These are phyloP conservation scores for Penicillium silybi DNA, from an alignment of 495 filamentous ascomycete genomes.

Conservation along the genomic window DNA sequence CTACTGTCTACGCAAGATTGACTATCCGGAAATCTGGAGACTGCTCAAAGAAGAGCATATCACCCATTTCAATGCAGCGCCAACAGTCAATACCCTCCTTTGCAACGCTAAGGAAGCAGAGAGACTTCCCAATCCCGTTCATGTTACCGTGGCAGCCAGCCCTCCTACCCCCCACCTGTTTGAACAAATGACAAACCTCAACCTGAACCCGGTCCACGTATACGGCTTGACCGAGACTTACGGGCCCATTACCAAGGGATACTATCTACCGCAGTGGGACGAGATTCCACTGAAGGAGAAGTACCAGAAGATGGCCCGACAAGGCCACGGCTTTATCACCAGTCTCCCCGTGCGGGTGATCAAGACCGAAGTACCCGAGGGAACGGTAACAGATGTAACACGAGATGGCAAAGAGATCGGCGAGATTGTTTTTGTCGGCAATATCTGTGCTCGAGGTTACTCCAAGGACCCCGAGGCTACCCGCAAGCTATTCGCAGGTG, in stretches of 20 bases:
- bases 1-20: slow-evolving; percentile 91
- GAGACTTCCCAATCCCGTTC: slow-evolving; percentile 63
- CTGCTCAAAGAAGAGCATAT: slow-evolving; percentile 78
- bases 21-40: slow-evolving; percentile 89
- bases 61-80: slow-evolving; percentile 94
- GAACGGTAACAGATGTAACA: slow-evolving; percentile 68
- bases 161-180: slow-evolving; percentile 88
- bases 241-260: slow-evolving; percentile 92
- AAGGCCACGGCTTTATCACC: slow-evolving; percentile 90
- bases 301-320: slow-evolving; percentile 83
- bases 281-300: slow-evolving; percentile 63
- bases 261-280: slow-evolving; percentile 81
- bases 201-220: slow-evolving; percentile 88
- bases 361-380: slow-evolving; percentile 67
- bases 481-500: slow-evolving; percentile 80
- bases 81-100: slow-evolving; percentile 92
- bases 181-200: slow-evolving; percentile 83
- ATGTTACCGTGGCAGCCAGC: slow-evolving; percentile 88
- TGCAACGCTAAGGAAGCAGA: slow-evolving; percentile 72
- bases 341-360: slow-evolving; percentile 78
- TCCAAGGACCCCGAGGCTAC: slow-evolving; percentile 89
- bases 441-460: slow-evolving; percentile 90
- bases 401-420: slow-evolving; percentile 86
- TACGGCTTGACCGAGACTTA: slow-evolving; percentile 97
- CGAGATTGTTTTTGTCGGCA: slow-evolving; percentile 86